Conservation (phyloP, 495 filamentous ascomycete genomes). For the Xylaria grammica region DNA sequence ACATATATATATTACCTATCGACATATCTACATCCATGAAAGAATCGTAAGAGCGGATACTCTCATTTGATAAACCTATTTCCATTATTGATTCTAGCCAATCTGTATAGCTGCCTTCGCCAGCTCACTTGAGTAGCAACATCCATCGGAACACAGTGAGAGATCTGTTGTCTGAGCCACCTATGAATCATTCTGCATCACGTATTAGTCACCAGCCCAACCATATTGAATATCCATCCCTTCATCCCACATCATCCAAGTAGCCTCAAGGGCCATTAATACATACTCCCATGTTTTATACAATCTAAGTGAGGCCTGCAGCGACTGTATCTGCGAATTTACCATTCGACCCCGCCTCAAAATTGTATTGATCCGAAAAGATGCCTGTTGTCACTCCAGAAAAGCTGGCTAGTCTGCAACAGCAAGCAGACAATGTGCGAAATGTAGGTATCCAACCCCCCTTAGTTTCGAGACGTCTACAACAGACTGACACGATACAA, state of each 20-base stretch:
- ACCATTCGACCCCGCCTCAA: not conserved
- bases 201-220: slow-evolving; percentile 16
- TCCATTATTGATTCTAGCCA: not conserved
- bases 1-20: not conserved
- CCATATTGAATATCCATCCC: slow-evolving; percentile 1
- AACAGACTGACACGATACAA: slow-evolving; percentile 41
- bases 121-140: not conserved
- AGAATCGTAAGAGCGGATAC: not conserved
- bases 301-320: not conserved
- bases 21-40: slow-evolving; percentile 3
- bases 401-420: slow-evolving; percentile 83
- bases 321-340: not conserved
- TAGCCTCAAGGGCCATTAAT: not conserved
- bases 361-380: slow-evolving; percentile 36
- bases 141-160: not conserved
- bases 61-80: not conserved
- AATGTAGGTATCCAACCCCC: slow-evolving; percentile 68
- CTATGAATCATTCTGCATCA: slow-evolving; percentile 19
- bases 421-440: slow-evolving; percentile 81
- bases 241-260: not conserved
- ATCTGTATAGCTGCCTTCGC: not conserved
- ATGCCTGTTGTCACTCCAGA: slow-evolving; percentile 92
- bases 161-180: slow-evolving; percentile 5
- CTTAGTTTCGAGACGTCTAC: slow-evolving; percentile 31
- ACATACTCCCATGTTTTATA: not conserved